Base-by-base conservation (phyloP, 805 yeast species). In the Starmera caribaea region DNA sequence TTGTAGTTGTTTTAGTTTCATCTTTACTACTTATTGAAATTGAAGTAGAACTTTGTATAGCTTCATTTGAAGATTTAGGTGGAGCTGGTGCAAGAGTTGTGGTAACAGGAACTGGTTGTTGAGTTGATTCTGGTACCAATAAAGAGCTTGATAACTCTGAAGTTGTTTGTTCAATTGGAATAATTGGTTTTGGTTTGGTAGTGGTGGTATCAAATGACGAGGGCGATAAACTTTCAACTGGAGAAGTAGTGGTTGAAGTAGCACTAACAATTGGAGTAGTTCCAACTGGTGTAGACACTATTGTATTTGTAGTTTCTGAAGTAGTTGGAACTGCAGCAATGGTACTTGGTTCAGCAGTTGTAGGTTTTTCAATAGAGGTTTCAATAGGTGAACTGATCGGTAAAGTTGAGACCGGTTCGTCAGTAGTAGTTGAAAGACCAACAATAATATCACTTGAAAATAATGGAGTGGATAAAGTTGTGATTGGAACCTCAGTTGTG, bases 81-180 rank as follows among this genome's bases (percentile, higher is more conserved):
- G 44, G 35, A 16, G 46, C 38, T 12, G 43, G 36, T 26, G 35
- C 40, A 38, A 10, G 35, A 27, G 14, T 37, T 46, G 30, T 36
- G 47, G 41, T 17, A 40, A 45, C 13, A 49, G 43, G n/a, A 51
- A 50, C 34, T 45, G 38, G 47, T 55, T 43, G 41, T 47, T 45
- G 24, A 53, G 41, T 7, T 56, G 32, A 15, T 9, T n/a, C 16
- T 12, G 14, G 32, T n/a, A 15, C 9, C 13, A 2, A 8, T 15
- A 9, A 30, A 16, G 32, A n/a, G n/a, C 6, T n/a, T 30, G 32
- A 15, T 3, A 16, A n/a, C 5, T n/a, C 15, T 30, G 15, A 15
- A n/a, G 32, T n/a, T 30, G 32, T 13, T 13, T 30, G 5, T n/a
- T 8, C 32, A 30, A n/a, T 7, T n/a, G 32, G 32, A 30, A 15